These are phyloP conservation scores for Porodaedalea pini DNA, from an alignment of 1,284 basidiomycete genomes.

Conservation along the genomic window DNA sequence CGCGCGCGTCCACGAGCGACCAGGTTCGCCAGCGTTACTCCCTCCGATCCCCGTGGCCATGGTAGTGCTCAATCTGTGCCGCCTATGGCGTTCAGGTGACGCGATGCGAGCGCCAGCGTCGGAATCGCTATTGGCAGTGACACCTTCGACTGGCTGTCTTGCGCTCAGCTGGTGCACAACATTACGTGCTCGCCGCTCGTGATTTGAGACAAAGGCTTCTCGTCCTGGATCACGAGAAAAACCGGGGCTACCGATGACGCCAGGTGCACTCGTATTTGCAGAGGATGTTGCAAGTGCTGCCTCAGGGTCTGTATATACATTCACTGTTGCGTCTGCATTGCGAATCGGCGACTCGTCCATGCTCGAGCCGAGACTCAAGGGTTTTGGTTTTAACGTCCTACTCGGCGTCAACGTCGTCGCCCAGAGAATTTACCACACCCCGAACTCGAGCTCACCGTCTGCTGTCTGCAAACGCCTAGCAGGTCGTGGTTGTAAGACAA, in stretches of 20 bases:
- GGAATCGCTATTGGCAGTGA: background rate
- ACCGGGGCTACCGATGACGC: background rate
- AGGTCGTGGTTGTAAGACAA: background rate
- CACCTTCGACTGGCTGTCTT: background rate
- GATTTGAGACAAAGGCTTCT: background rate
- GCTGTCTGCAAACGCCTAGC: too few species aligned
- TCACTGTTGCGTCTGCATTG: background rate
- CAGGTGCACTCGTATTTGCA: background rate
- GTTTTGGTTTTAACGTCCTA: too few species aligned
- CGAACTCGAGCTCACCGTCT: too few species aligned
- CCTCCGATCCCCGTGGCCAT: constrained; percentile 5
- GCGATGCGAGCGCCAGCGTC: constrained; percentile 4
- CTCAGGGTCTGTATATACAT: background rate
- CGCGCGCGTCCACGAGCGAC: constrained; percentile 16
- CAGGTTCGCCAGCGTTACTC: constrained; percentile 4
- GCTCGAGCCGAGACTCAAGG: background rate
- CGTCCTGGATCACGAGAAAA: background rate
- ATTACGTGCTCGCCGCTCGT: constrained; percentile 7
- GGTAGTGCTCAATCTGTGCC: constrained; percentile 3
- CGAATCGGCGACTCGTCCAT: background rate
- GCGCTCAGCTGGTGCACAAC: constrained; percentile 5
- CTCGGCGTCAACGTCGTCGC: too few species aligned
- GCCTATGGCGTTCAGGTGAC: constrained; percentile 14
- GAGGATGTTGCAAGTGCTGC: background rate
- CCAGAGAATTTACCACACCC: too few species aligned